Conservation (phyloP, 805 yeast species). For the Ogataea dorogensis region DNA sequence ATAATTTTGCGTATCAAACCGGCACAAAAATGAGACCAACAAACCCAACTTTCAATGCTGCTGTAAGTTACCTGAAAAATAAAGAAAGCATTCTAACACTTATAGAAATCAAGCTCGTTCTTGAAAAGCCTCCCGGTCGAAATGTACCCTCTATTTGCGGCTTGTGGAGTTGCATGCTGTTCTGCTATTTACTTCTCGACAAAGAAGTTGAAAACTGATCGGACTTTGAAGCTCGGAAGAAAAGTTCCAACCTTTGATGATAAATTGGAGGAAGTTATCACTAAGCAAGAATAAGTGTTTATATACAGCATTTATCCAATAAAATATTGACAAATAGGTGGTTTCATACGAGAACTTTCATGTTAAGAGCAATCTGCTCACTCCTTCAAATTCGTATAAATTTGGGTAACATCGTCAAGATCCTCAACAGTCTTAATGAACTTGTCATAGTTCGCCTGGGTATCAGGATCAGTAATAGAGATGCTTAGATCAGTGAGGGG, state of each 20-base stretch:
- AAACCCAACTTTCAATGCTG: constrained; percentile 44
- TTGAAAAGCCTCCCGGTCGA: constrained; percentile 47
- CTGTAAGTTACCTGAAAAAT: constrained; percentile 37
- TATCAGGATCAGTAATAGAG: constrained; percentile 52
- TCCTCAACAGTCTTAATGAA: constrained; percentile 65
- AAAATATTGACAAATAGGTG: background rate
- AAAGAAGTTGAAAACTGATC: constrained; percentile 50
- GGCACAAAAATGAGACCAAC: constrained; percentile 46
- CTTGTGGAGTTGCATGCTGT: constrained; percentile 51
- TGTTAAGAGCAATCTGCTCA: background rate
- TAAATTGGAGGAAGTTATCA: constrained; percentile 36
- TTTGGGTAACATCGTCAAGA: constrained; percentile 79
- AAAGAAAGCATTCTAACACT: no score
- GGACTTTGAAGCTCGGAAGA: constrained; percentile 49
- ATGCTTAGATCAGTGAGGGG: constrained; percentile 62
- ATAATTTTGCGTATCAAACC: background rate
- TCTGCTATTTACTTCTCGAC: constrained; percentile 51
- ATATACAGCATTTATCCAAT: constrained; percentile 9
- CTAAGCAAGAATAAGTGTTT: constrained; percentile 25
- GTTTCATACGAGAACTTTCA: no score
- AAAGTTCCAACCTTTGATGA: constrained; percentile 42
- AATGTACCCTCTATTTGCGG: constrained; percentile 56
- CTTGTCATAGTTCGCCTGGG: constrained; percentile 50
- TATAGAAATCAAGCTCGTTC: constrained; percentile 13
- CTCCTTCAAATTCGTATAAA: constrained; percentile 65